Percentiles rank a stretch among this genome's conserved stretches.
Evolutionary conservation across 2,329 filamentous ascomycete species (phyloP).

Genomic region (Fusarium udum): DNA sequence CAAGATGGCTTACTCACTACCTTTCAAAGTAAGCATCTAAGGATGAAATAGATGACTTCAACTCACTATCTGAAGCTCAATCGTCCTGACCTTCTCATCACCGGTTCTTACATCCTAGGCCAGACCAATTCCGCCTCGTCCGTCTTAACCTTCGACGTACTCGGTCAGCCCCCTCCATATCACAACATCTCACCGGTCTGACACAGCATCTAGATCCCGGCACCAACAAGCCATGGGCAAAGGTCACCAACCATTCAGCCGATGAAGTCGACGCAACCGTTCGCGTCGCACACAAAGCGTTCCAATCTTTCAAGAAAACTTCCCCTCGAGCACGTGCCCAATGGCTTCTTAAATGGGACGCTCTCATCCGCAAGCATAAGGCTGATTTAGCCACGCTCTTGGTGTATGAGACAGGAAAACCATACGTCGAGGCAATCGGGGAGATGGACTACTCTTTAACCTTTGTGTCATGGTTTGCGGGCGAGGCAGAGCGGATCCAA

Average conservation of each 20-base stretch:
- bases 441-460: constrained; percentile 65
- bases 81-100: not conserved
- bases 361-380: constrained; percentile 48
- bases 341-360: constrained; percentile 50
- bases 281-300: constrained; percentile 46
- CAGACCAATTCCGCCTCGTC: not conserved
- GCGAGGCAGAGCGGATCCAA: constrained; percentile 53
- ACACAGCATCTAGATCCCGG: constrained; percentile 2
- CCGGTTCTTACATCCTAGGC: not conserved
- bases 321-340: constrained; percentile 48
- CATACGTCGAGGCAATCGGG: constrained; percentile 61
- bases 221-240: not conserved
- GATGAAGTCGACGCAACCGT: constrained; percentile 44
- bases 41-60: accelerated
- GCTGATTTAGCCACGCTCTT: constrained; percentile 53
- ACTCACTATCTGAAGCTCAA: not conserved
- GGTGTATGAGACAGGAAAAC: constrained; percentile 65
- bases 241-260: not conserved
- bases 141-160: not conserved
- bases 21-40: not conserved
- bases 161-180: not conserved
- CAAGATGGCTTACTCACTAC: not conserved
- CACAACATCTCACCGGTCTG: not conserved
- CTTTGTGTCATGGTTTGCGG: constrained; percentile 67
- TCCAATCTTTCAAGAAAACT: constrained; percentile 51